phyloP scores from a whole-genome alignment of 495 filamentous ascomycete species.

The Aeminium ludgeri region DNA sequence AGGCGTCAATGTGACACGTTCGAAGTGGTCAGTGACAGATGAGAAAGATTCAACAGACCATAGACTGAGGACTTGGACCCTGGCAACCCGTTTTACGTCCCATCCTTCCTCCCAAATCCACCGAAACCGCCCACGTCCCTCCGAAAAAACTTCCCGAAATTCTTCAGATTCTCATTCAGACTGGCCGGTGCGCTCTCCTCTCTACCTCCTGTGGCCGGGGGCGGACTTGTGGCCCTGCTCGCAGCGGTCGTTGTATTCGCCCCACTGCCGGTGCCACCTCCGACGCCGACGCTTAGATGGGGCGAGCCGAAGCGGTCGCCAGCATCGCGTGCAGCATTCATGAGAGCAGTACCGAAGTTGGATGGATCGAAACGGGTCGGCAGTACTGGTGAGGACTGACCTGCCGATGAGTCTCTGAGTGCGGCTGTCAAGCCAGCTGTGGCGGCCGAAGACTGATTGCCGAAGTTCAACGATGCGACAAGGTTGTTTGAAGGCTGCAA shows the following conservation, averaged over 20 bases:
- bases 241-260: slow-evolving; percentile 15
- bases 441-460: slow-evolving; percentile 8
- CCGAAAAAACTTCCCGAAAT: slow-evolving; percentile 90
- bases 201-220: slow-evolving; percentile 18
- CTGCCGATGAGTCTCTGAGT: slow-evolving; percentile 6
- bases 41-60: too few species aligned
- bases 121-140: slow-evolving; percentile 74
- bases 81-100: too few species aligned
- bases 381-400: slow-evolving; percentile 7
- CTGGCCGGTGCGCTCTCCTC: slow-evolving; percentile 32
- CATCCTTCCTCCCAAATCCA: slow-evolving; percentile 27
- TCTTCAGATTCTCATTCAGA: slow-evolving; percentile 82
- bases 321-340: slow-evolving; percentile 79
- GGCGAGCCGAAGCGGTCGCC: slow-evolving; percentile 71
- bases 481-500: slow-evolving; percentile 42
- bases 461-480: slow-evolving; percentile 41
- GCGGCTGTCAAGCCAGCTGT: slow-evolving; percentile 6
- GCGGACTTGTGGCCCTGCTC: slow-evolving; percentile 18
- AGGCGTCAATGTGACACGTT: too few species aligned
- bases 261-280: slow-evolving; percentile 4
- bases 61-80: too few species aligned
- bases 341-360: slow-evolving; percentile 46
- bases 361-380: slow-evolving; percentile 53
- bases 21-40: too few species aligned
- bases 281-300: slow-evolving; percentile 22